Percentiles rank a stretch among this genome's conserved stretches.
These are phyloP conservation scores for Chaetoceros muelleri DNA, from an alignment of 108 stramenopile genomes.

Conservation along the genomic window DNA sequence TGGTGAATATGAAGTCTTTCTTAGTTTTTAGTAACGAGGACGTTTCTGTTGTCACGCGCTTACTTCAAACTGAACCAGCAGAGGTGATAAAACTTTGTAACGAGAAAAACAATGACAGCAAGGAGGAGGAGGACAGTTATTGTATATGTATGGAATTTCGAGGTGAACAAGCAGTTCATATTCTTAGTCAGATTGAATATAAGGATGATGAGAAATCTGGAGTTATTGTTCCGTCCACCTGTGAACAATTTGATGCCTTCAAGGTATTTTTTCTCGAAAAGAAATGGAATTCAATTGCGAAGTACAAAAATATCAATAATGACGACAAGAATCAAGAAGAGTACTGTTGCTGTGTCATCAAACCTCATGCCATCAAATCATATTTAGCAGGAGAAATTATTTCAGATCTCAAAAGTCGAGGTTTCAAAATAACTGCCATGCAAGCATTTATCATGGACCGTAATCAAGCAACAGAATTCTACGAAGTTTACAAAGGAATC, in stretches of 20 bases:
- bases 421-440: constrained; percentile 46
- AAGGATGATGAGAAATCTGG: background rate
- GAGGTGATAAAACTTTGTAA: no score
- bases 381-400: constrained; percentile 36
- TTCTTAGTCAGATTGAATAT: background rate
- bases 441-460: constrained; percentile 39
- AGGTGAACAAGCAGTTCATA: no score
- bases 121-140: background rate
- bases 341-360: constrained; percentile 62
- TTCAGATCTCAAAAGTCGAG: constrained; percentile 26
- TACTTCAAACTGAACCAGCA: no score
- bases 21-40: constrained; percentile 10
- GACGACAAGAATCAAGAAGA: no score
- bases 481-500: constrained; percentile 55
- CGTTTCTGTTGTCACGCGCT: background rate
- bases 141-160: background rate
- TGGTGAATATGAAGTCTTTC: constrained; percentile 35
- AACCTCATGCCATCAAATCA: constrained; percentile 60
- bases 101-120: background rate
- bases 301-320: constrained; percentile 27
- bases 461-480: constrained; percentile 42
- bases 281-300: constrained; percentile 28
- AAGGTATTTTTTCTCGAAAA: constrained; percentile 9
- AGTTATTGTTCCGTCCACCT: background rate
- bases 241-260: background rate